Base-by-base conservation (phyloP, 108 stramenopile genomes). In the Ochromonas danica region DNA sequence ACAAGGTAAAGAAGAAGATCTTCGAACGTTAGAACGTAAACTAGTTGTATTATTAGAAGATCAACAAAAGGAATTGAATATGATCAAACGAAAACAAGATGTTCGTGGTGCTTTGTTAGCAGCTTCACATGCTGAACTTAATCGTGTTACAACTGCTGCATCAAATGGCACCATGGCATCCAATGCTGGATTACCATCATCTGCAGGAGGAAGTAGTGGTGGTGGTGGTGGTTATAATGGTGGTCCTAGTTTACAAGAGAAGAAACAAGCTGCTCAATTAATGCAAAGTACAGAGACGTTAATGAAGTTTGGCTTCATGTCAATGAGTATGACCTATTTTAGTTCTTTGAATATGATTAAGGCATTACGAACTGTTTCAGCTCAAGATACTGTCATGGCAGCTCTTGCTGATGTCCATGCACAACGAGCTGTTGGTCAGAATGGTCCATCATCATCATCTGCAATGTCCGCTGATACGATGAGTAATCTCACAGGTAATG, bases 251-350 rank as follows among this genome's bases (percentile, higher is more conserved):
- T 70, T 82, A 6, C 81, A 89, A 71, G 89, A 92, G 70, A 91
- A 91, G 65, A 79, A 61, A 0, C 89, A 94, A 77, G 92, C 92
- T 43, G 90, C 92, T 3, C 82, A 92, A 65, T 87, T 94, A 45
- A 93, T 93, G 86, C 89, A 90, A 81, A 90, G 89, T 25, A 93
- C 93, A 25, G 93, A 94, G 82, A 90, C 90, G 1, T 88, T 94
- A 78, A 92, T 94, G 92, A 93, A 94, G 83, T 94, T 94, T 72
- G 92, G 92, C 0, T 94, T 94, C 83, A 92, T 93, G 91, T 87
- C 87, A 78, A 94, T 94, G 93, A 89, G 86, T 36, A 85, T 94
- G 84, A 93, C 93, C 17, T 94, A 94, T 84, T 94, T 94, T 61
- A 89, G 87, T 72, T 87, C 89, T 25, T 82, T 94, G 40, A 94